Base-by-base conservation (phyloP, 306 rosid genomes). In the Vigna angularis region DNA sequence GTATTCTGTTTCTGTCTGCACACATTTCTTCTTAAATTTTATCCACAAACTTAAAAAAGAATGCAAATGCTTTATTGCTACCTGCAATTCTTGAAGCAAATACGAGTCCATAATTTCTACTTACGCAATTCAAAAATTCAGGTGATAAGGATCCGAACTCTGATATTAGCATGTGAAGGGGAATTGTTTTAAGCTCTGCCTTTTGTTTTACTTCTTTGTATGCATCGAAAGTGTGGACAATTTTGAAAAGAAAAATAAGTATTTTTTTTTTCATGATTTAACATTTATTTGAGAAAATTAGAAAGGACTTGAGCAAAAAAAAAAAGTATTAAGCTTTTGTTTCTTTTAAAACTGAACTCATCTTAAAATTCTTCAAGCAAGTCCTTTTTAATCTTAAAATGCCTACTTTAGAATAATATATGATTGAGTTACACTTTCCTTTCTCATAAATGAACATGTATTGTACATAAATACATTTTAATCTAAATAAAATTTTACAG, bases 51-150 rank as follows among this genome's bases (percentile, higher is more conserved):
- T 32, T 13, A 70, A 70, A 32, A 42, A 28, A 15, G 26, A 56
- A 48, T 44, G 58, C 40, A 9, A 3, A 47, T 26, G 56, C 48
- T 61, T 52, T 66, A 66, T 42, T 44, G 72, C 34, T 42, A 12
- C 18, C 7, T n/a, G 4, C 81, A 62, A 61, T 73, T 78, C 77
- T 72, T 59, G 49, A 73, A 78, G 20, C 17, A 22, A 61, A 12
- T 16, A 9, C 18, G 13, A 66, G 57, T 49, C 83, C 74, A 58
- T 7, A 69, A 53, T 55, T 66, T 73, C 20, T 77, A 79, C 20
- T 28, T 65, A 32, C 56, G 70, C 82, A 66, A 26, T 72, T 79
- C 66, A 78, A 88, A 77, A 73, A 57, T 72, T 67, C 48, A 73
- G 65, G 44, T 44, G 78, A 75, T 47, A 72, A 83, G 73, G 69